Conservation (phyloP, 371 early-diverging fungal species). For the Mortierella sp. region DNA sequence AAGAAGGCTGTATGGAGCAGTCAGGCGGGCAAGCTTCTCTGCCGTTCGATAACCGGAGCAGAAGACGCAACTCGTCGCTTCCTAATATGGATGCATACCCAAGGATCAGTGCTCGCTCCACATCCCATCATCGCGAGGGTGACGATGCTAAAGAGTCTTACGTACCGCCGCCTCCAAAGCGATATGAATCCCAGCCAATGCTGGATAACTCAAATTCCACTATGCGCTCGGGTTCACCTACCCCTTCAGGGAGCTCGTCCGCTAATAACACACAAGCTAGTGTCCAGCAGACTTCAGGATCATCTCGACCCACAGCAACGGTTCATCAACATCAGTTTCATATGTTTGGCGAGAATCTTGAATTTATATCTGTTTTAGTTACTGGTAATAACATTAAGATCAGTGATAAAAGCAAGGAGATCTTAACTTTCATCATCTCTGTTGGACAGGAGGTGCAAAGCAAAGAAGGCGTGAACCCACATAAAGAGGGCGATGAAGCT, state of each 20-base stretch:
- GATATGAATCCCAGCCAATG: constrained; percentile 38
- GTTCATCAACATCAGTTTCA: constrained; percentile 37
- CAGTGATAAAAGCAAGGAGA: constrained; percentile 79
- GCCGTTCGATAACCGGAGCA: constrained; percentile 16
- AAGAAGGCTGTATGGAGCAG: constrained; percentile 11
- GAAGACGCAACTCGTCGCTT: constrained; percentile 31
- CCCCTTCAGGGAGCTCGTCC: constrained; percentile 50
- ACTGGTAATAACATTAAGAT: constrained; percentile 74
- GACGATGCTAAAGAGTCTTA: constrained; percentile 26
- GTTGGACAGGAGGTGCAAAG: constrained; percentile 57
- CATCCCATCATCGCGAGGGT: constrained; percentile 43
- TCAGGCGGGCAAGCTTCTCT: constrained; percentile 3
- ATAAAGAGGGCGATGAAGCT: constrained; percentile 63
- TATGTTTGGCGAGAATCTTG: constrained; percentile 36
- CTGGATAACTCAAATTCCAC: constrained; percentile 11
- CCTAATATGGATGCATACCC: constrained; percentile 32
- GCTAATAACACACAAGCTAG: constrained; percentile 14
- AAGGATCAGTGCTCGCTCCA: constrained; percentile 38
- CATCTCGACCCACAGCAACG: constrained; percentile 10
- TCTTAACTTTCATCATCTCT: constrained; percentile 67
- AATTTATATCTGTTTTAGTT: constrained; percentile 57
- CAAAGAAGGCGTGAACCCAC: constrained; percentile 43
- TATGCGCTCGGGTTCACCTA: constrained; percentile 35
- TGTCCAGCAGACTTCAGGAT: constrained; percentile 1
- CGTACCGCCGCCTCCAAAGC: constrained; percentile 31